Conservation (phyloP, 2,329 filamentous ascomycete species). For the Decorospora gaudefroyi region DNA sequence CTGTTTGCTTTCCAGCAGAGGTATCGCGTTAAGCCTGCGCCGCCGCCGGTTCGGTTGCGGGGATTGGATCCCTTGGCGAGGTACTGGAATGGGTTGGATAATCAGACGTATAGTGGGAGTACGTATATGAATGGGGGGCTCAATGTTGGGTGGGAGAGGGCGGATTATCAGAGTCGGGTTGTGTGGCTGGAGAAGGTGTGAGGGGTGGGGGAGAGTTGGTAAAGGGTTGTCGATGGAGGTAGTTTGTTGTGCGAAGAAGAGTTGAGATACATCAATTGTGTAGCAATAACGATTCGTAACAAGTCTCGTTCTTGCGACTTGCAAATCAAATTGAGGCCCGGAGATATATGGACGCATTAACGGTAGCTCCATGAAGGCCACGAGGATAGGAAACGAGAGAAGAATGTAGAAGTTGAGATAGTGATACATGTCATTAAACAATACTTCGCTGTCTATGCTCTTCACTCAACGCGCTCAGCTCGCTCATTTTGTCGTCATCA, state of each 20-base stretch:
- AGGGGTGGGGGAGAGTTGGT: too few relatives aligned
- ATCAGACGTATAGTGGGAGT: constrained; percentile 59
- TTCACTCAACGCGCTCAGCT: constrained; percentile 3
- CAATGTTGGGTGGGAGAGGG: constrained; percentile 55
- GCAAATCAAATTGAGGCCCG: too few relatives aligned
- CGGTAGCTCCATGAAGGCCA: too few relatives aligned
- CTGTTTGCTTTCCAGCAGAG: constrained; percentile 66
- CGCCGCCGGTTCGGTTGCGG: constrained; percentile 59
- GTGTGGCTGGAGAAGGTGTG: constrained; percentile 57
- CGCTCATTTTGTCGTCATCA: constrained; percentile 2
- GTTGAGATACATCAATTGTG: too few relatives aligned
- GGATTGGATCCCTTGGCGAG: constrained; percentile 60
- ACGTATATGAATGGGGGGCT: constrained; percentile 67
- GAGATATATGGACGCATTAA: too few relatives aligned
- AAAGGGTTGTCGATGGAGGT: too few relatives aligned
- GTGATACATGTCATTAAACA: constrained; percentile 8
- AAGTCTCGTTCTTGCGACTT: too few relatives aligned
- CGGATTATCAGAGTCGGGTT: constrained; percentile 63
- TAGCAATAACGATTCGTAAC: too few relatives aligned
- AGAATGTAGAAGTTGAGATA: too few relatives aligned
- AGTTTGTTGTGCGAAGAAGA: too few relatives aligned
- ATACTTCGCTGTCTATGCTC: constrained; percentile 4
- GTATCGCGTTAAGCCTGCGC: constrained; percentile 58
- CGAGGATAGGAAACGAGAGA: too few relatives aligned
- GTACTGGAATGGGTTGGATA: constrained; percentile 59